Conservation (phyloP, 2,329 filamentous ascomycete species). For the Penicillium sp. region DNA sequence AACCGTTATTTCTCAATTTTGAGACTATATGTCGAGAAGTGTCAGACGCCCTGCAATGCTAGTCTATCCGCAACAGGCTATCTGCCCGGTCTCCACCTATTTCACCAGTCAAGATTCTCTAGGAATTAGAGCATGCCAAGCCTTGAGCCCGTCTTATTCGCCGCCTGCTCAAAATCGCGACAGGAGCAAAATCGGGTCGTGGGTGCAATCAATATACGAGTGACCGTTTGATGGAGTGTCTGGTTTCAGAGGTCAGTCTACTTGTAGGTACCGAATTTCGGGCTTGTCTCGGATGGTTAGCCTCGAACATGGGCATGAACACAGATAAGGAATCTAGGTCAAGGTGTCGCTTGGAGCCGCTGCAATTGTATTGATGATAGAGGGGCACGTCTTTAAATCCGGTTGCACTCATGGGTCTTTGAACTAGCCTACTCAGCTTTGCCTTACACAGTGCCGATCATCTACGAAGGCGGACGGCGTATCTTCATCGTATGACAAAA, state of each 20-base stretch:
- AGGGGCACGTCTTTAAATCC: background rate
- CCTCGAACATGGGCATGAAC: background rate
- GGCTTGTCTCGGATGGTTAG: background rate
- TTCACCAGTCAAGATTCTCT: background rate
- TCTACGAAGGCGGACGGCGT: background rate
- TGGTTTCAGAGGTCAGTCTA: background rate
- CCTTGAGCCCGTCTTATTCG: background rate
- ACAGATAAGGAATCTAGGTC: background rate
- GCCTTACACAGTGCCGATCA: background rate
- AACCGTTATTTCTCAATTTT: background rate
- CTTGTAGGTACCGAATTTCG: background rate
- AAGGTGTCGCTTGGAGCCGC: background rate
- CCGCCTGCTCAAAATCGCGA: background rate
- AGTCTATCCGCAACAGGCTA: slow-evolving; percentile 7
- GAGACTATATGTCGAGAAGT: background rate
- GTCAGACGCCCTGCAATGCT: background rate
- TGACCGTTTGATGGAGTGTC: background rate
- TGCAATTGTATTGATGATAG: background rate
- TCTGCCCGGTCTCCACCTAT: background rate
- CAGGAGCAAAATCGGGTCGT: background rate
- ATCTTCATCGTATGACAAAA: background rate
- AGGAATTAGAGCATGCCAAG: background rate
- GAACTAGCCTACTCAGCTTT: background rate
- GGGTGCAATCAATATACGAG: background rate
- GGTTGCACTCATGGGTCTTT: background rate